phyloP scores from a whole-genome alignment of 306 rosid genomes.

The Dryas drummondii region DNA sequence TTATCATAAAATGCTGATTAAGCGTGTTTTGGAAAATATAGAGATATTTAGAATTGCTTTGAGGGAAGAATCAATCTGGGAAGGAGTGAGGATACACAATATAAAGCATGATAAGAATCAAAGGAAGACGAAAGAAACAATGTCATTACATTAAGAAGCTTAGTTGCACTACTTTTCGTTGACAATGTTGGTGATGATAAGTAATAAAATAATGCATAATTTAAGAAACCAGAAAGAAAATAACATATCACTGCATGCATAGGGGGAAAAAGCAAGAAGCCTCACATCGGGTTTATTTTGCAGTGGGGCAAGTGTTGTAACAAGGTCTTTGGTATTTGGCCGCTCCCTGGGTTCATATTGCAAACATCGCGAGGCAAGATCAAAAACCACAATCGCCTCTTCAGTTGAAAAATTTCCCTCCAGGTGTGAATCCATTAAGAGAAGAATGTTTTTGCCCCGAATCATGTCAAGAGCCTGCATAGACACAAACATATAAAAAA shows the following conservation, averaged over 20 bases:
- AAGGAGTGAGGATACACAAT: neutral
- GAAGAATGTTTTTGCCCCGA: conserved; percentile 63
- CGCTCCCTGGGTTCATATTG: conserved; percentile 76
- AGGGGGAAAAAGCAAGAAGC: neutral
- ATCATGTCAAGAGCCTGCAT: conserved; percentile 82
- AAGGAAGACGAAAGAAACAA: neutral
- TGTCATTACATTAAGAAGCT: neutral
- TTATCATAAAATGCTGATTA: neutral
- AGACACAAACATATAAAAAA: neutral
- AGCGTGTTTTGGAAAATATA: neutral
- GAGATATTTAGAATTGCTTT: neutral
- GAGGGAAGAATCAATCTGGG: neutral
- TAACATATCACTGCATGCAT: neutral
- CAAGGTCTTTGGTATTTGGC: conserved; percentile 64
- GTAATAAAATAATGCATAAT: neutral
- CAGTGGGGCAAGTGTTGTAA: conserved; percentile 49
- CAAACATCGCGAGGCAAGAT: conserved; percentile 71
- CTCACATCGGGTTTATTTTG: conserved; percentile 69
- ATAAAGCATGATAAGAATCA: neutral
- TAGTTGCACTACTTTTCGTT: neutral
- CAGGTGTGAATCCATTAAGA: conserved; percentile 83
- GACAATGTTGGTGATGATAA: neutral
- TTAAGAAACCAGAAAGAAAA: neutral
- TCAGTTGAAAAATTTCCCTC: conserved; percentile 74
- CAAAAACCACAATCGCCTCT: conserved; percentile 78